These are phyloP conservation scores for Cornus controversa DNA, from an alignment of 148 eudicot genomes.

Conservation along the genomic window DNA sequence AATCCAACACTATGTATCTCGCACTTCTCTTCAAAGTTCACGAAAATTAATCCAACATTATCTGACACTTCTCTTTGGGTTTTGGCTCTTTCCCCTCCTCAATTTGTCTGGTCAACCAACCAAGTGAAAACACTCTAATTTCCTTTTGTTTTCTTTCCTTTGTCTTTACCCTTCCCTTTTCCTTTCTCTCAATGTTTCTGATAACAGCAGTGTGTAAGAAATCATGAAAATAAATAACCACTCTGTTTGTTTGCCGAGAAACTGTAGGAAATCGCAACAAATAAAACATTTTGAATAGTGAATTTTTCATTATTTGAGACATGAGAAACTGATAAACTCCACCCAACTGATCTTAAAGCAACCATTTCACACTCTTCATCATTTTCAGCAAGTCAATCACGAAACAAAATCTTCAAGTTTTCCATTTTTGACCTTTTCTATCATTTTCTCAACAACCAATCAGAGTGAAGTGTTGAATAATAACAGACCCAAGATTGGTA, in stretches of 20 bases:
- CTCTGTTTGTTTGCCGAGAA: slow-evolving; percentile 7
- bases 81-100: too few species aligned
- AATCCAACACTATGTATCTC: too few species aligned
- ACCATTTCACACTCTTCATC: background rate
- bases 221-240: background rate
- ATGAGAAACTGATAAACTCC: background rate
- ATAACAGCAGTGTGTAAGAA: too few species aligned
- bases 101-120: too few species aligned
- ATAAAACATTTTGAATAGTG: background rate
- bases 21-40: too few species aligned
- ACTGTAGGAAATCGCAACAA: background rate
- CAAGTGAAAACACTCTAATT: too few species aligned
- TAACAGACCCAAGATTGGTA: background rate
- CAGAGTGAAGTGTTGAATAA: background rate
- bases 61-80: too few species aligned
- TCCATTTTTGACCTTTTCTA: background rate
- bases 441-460: background rate
- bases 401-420: background rate
- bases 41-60: too few species aligned
- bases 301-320: background rate
- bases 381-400: background rate
- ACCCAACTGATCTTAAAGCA: background rate
- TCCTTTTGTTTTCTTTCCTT: too few species aligned
- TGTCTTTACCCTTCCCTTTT: too few species aligned
- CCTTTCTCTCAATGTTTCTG: too few species aligned